Evolutionary conservation across 805 yeast species (phyloP).

Genomic region (Clavispora phyllophila): DNA sequence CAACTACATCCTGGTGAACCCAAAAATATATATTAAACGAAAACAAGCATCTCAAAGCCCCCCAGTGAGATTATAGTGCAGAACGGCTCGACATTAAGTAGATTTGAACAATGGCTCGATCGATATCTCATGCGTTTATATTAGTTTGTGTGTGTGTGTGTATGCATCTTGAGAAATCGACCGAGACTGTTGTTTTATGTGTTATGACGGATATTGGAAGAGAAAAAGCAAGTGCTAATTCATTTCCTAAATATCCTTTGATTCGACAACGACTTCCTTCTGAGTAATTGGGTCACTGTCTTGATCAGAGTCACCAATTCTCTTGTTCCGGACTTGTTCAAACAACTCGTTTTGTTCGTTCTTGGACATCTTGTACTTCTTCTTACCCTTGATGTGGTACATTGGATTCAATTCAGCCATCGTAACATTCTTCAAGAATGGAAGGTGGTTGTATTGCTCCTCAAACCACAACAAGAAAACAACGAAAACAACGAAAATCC

Average conservation of each 20-base stretch:
- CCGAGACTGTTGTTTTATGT: no score
- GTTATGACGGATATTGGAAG: no score
- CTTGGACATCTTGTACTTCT: conserved; percentile 50
- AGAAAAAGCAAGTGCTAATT: not conserved
- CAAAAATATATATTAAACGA: not conserved
- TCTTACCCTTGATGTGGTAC: conserved; percentile 65
- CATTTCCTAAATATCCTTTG: not conserved
- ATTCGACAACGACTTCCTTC: not conserved
- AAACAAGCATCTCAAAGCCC: not conserved
- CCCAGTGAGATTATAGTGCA: not conserved
- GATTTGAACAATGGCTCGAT: not conserved
- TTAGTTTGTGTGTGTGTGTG: not conserved
- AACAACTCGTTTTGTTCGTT: conserved; percentile 52
- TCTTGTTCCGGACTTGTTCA: conserved; percentile 20
- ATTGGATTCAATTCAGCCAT: conserved; percentile 60
- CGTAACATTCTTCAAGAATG: conserved; percentile 49
- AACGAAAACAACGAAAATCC: conserved; percentile 62
- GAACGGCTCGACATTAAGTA: not conserved
- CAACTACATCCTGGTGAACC: no score
- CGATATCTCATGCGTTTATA: not conserved
- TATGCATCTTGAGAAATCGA: not conserved
- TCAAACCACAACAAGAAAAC: conserved; percentile 67
- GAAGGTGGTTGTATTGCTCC: conserved; percentile 79
- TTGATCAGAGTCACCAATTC: conserved; percentile 6
- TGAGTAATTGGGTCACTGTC: not conserved